These are phyloP conservation scores for Epichloe sp. DNA, from an alignment of 2,329 filamentous ascomycete genomes.

Conservation along the genomic window DNA sequence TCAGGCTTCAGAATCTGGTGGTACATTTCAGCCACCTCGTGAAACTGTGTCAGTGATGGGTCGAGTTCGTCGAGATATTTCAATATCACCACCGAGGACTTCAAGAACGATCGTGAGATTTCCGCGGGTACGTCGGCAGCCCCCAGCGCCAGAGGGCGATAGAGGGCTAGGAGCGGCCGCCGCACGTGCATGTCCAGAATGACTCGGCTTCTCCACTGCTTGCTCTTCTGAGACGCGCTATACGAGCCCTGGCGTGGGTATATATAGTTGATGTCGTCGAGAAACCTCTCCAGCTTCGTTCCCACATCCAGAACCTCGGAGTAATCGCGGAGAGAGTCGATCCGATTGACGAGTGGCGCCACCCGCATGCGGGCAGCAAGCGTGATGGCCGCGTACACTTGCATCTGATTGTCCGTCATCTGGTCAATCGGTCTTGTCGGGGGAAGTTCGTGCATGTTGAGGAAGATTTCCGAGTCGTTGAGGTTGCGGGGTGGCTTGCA, in stretches of 20 bases:
- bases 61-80: conserved; percentile 42
- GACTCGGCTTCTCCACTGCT: conserved; percentile 37
- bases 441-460: conserved; percentile 36
- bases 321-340: conserved; percentile 40
- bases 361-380: conserved; percentile 36
- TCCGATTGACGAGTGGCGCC: conserved; percentile 34
- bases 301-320: conserved; percentile 39
- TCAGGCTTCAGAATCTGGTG: conserved; percentile 39
- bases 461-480: conserved; percentile 35
- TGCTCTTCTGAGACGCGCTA: conserved; percentile 31
- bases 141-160: conserved; percentile 42
- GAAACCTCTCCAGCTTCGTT: conserved; percentile 36
- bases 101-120: conserved; percentile 38
- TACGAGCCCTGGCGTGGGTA: conserved; percentile 32
- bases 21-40: conserved; percentile 37
- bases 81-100: conserved; percentile 42
- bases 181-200: conserved; percentile 42
- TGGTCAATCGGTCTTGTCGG: conserved; percentile 36
- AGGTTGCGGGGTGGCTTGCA: conserved; percentile 40
- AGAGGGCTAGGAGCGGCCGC: conserved; percentile 37
- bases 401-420: conserved; percentile 38
- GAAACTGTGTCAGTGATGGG: conserved; percentile 30
- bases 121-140: conserved; percentile 34
- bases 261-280: conserved; percentile 41
- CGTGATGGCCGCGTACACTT: conserved; percentile 39